Evolutionary conservation across 805 yeast species (phyloP).

Genomic region (Ogataea pilisensis): DNA sequence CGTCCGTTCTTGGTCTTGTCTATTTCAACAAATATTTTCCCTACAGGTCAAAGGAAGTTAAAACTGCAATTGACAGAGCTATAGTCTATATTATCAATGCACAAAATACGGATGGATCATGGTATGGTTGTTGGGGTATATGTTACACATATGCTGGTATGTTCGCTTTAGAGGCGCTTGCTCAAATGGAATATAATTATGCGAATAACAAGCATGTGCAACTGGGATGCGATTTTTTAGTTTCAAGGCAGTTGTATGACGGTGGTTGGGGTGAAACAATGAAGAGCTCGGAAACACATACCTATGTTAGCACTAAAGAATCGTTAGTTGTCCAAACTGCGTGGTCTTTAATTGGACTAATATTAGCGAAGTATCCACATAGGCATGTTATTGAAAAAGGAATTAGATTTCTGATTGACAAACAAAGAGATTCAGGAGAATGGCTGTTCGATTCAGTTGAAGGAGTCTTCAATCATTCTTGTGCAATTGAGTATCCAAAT

Average conservation of each 20-base stretch:
- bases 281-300: constrained; percentile 78
- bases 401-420: constrained; percentile 52
- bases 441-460: constrained; percentile 83
- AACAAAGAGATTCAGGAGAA: constrained; percentile 75
- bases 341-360: constrained; percentile 83
- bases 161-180: constrained; percentile 95
- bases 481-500: constrained; percentile 92
- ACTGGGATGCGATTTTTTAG: constrained; percentile 82
- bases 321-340: constrained; percentile 86
- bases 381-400: constrained; percentile 58
- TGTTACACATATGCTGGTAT: constrained; percentile 94
- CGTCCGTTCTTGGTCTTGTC: constrained; percentile 83
- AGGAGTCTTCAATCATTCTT: constrained; percentile 93
- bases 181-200: constrained; percentile 63
- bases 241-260: constrained; percentile 68
- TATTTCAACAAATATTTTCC: constrained; percentile 65
- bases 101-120: constrained; percentile 81
- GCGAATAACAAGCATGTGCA: constrained; percentile 55
- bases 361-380: constrained; percentile 80
- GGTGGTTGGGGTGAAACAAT: constrained; percentile 99
- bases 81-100: constrained; percentile 61
- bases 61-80: constrained; percentile 68
- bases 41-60: constrained; percentile 64
- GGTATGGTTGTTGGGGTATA: constrained; percentile 99
- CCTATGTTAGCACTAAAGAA: constrained; percentile 56